These are phyloP conservation scores for Saccharomycopsis phalli DNA, from an alignment of 1,139 yeast species.

Conservation along the genomic window DNA sequence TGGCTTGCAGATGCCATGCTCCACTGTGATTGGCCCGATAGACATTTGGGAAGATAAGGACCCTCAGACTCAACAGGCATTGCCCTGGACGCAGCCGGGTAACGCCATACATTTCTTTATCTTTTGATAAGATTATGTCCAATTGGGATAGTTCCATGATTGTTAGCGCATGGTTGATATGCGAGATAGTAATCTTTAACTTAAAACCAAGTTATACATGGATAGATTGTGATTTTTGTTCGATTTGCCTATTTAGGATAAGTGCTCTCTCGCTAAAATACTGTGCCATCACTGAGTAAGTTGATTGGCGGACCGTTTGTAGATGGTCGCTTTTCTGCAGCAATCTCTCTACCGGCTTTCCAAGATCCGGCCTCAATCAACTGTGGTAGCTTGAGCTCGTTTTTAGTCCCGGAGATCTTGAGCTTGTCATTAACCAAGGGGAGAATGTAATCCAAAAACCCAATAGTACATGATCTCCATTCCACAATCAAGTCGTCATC, in stretches of 20 bases:
- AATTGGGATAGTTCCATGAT: no score
- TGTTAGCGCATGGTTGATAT: background rate
- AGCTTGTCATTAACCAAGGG: constrained; percentile 38
- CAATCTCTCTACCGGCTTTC: constrained; percentile 53
- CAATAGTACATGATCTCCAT: constrained; percentile 53
- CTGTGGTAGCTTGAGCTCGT: constrained; percentile 39
- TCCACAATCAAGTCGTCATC: constrained; percentile 53
- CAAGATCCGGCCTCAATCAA: constrained; percentile 57
- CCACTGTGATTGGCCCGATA: no score
- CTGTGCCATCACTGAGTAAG: constrained; percentile 49
- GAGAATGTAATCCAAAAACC: constrained; percentile 41
- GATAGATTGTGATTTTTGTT: no score
- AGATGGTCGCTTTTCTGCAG: constrained; percentile 36
- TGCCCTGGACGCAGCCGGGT: no score
- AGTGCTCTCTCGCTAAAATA: no score
- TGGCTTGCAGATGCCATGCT: no score
- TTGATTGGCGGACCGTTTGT: constrained; percentile 54
- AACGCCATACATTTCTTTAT: no score
- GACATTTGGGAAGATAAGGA: no score
- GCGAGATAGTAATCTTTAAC: background rate
- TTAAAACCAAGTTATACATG: background rate
- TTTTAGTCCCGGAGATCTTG: constrained; percentile 23
- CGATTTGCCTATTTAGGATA: no score
- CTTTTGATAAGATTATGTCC: no score
- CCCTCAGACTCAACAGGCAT: no score